Conservation (phyloP, 768 basidiomycete genomes). For the Auricularia sp. region DNA sequence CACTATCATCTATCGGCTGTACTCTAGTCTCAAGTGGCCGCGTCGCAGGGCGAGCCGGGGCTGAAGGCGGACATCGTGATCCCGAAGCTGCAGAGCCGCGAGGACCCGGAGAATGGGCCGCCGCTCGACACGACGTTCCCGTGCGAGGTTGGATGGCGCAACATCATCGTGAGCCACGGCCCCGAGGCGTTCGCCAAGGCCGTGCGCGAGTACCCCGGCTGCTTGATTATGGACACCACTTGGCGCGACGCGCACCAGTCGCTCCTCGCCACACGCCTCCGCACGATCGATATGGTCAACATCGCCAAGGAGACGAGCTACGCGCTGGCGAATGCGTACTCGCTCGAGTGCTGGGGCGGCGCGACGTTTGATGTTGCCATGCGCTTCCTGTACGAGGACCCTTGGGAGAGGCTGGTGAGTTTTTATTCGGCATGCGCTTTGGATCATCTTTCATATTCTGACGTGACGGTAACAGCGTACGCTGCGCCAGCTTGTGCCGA, state of each 20-base stretch:
- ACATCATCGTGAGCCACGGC: slow-evolving; percentile 95
- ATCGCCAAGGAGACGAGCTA: slow-evolving; percentile 97
- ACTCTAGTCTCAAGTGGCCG: slow-evolving; percentile 1
- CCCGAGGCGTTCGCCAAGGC: slow-evolving; percentile 98
- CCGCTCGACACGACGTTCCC: slow-evolving; percentile 73
- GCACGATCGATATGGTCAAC: slow-evolving; percentile 95
- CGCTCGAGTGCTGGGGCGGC: slow-evolving; percentile 98
- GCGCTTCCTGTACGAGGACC: slow-evolving; percentile 99
- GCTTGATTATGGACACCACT: slow-evolving; percentile 95
- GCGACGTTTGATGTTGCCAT: slow-evolving; percentile 98
- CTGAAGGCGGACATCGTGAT: slow-evolving; percentile 80
- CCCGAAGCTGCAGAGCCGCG: slow-evolving; percentile 69
- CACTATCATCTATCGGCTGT: background rate
- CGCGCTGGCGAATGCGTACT: slow-evolving; percentile 91
- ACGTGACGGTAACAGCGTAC: slow-evolving; percentile 45
- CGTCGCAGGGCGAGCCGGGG: slow-evolving; percentile 74
- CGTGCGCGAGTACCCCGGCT: slow-evolving; percentile 90
- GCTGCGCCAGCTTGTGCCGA: slow-evolving; percentile 90
- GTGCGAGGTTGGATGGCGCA: slow-evolving; percentile 89
- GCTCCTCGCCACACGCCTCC: slow-evolving; percentile 87
- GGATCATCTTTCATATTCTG: background rate
- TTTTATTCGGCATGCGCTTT: background rate
- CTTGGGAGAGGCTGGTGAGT: slow-evolving; percentile 91
- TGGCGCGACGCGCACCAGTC: slow-evolving; percentile 99
- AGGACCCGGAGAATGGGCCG: slow-evolving; percentile 57